Evolutionary conservation across 768 basidiomycete species (phyloP).

Genomic region (Paxillus involutus): DNA sequence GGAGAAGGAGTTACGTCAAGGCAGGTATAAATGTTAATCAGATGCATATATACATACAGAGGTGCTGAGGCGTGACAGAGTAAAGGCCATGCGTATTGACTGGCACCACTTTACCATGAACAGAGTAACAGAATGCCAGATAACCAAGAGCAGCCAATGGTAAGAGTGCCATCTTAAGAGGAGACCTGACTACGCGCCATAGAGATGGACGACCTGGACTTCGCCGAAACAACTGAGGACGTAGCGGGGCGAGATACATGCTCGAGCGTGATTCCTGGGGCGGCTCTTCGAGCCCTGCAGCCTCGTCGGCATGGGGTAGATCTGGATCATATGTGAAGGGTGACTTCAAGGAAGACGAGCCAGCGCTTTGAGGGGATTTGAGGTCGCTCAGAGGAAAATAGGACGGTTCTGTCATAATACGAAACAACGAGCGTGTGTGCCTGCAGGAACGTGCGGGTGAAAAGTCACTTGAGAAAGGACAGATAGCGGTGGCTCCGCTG

Average conservation of each 20-base stretch:
- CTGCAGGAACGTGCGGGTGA: not conserved
- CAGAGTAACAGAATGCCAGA: conserved; percentile 28
- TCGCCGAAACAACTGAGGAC: conserved; percentile 1
- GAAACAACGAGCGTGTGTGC: conserved; percentile 9
- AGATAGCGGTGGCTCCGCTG: too few relatives aligned
- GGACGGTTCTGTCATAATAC: conserved; percentile 16
- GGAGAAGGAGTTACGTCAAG: not conserved
- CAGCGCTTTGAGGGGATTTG: not conserved
- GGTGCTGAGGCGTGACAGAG: conserved; percentile 15
- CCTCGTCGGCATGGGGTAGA: not conserved
- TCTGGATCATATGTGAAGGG: not conserved
- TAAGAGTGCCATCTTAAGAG: conserved; percentile 19
- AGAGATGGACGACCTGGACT: not conserved
- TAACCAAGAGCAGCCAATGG: conserved; percentile 28
- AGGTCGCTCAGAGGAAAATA: conserved; percentile 18
- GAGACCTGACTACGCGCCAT: conserved; percentile 10
- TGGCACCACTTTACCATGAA: conserved; percentile 21
- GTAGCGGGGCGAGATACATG: conserved; percentile 5
- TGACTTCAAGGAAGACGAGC: not conserved
- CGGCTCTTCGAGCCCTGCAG: not conserved
- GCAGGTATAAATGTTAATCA: not conserved
- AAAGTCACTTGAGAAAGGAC: not conserved
- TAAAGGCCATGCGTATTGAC: conserved; percentile 25
- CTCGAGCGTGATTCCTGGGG: not conserved
- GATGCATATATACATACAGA: conserved; percentile 17